Evolutionary conservation across 1,284 basidiomycete genomes (phyloP), one percentile per base, ranked within the genome.

Genomic region (Cutaneotrichosporon arboriforme): DNA sequence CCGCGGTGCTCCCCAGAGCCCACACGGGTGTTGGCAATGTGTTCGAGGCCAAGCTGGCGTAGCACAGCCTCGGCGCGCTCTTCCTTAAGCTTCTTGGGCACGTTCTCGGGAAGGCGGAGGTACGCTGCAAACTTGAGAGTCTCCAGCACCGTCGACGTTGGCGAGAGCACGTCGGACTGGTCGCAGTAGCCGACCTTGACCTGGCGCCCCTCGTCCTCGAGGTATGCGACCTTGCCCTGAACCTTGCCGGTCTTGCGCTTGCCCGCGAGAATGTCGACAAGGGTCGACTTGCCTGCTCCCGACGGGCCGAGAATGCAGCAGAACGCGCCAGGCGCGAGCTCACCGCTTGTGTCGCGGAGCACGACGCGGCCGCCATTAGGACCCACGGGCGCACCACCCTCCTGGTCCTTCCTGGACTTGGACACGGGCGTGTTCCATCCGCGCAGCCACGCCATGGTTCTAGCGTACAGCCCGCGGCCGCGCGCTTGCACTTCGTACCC

Each of bases 241-340:
- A 69, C 66, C 9, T 53, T 55, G 2, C 91, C 90, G 0, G 82
- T 77, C n/a, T 79, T 72, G 4, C 81, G 79, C 76, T 92, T 93
- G 2, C 85, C 84, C 1, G 88, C 87, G 8, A 93, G 79, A 31
- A 92, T 82, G 66, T 92, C 90, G 15, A 91, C 83, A 23, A 92
- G 77, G 0, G 89, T 90, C 1, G 86, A 88, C 72, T 90, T 90
- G 41, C 88, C 88, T 10, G 88, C 86, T 50, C 87, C 88, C 68
- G 84, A 89, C 1, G 90, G 90, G 0, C 90, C 90, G 4, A 94
- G 81, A 50, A 94, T 83, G 18, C 86, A 87, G 80, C 90, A 85
- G 77, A 93, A 84, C 52, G 87, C 81, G 4, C 90, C 90, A 0
- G 88, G 81, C 1, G 77, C 75, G 14, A 93, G 81, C 5, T 74